Percentiles rank a stretch among this genome's conserved stretches.
Conservation (phyloP, 768 basidiomycete genomes). For the Rhodocollybia butyracea region DNA sequence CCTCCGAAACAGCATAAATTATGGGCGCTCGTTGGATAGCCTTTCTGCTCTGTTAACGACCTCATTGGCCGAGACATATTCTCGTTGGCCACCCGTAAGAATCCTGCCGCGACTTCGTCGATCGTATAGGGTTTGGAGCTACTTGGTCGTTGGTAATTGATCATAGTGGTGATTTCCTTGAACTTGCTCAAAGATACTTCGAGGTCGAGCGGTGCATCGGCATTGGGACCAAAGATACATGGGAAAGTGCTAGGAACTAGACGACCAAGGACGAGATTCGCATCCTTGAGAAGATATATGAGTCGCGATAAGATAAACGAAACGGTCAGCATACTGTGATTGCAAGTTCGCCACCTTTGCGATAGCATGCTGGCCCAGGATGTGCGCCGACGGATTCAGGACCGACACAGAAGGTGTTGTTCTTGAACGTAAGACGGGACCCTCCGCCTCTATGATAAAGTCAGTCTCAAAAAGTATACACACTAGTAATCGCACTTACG, state of each 20-base stretch:
- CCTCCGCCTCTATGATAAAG: conserved; percentile 47
- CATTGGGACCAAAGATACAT: conserved; percentile 41
- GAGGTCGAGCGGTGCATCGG: conserved; percentile 36
- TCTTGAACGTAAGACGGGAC: conserved; percentile 35
- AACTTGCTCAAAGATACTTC: conserved; percentile 18
- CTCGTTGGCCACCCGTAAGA: conserved; percentile 72
- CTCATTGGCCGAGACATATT: conserved; percentile 71
- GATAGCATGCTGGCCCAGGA: conserved; percentile 14
- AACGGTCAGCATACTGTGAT: conserved; percentile 45
- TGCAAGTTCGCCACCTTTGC: conserved; percentile 55
- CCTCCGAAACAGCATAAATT: conserved; percentile 39
- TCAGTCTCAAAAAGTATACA: too few species aligned
- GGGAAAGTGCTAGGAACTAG: neutral
- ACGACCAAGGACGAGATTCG: conserved; percentile 7
- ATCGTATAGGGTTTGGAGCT: conserved; percentile 51
- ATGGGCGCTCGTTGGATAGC: conserved; percentile 79
- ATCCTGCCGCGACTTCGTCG: conserved; percentile 43
- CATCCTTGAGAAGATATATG: neutral
- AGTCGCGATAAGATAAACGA: neutral
- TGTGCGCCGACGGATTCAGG: conserved; percentile 12
- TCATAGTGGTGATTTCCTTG: neutral
- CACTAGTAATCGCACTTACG: too few species aligned
- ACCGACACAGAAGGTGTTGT: conserved; percentile 15
- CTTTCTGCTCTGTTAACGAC: conserved; percentile 68
- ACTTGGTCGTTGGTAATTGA: conserved; percentile 32